Percentiles rank a stretch among this genome's conserved stretches.
These are phyloP conservation scores for Calonectria montana DNA, from an alignment of 2,329 filamentous ascomycete genomes.

Conservation along the genomic window DNA sequence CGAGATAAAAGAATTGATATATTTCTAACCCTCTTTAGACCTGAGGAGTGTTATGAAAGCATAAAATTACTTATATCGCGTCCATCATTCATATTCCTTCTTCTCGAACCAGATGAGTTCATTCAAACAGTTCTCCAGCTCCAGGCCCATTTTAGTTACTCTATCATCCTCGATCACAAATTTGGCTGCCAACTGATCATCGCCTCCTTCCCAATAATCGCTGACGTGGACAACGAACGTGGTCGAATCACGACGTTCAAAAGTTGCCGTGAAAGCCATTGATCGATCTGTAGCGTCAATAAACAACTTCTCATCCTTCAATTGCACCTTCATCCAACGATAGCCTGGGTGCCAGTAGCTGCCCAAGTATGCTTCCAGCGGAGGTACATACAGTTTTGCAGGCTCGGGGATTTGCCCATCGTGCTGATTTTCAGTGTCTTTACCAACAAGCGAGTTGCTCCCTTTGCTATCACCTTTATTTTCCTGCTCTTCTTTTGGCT, in stretches of 20 bases:
- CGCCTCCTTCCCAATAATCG: slow-evolving; percentile 28
- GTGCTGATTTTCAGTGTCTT: too few relatives aligned
- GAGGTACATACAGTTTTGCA: not conserved
- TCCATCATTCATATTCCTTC: not conserved
- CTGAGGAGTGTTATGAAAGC: too few relatives aligned
- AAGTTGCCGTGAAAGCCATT: slow-evolving; percentile 38
- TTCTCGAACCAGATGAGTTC: slow-evolving; percentile 38
- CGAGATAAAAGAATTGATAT: too few relatives aligned
- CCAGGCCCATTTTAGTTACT: slow-evolving; percentile 30
- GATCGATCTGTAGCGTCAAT: slow-evolving; percentile 44
- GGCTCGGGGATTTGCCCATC: not conserved
- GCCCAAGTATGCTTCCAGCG: slow-evolving; percentile 33
- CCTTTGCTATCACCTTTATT: too few relatives aligned
- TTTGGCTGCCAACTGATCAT: slow-evolving; percentile 24
- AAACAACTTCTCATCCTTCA: slow-evolving; percentile 30
- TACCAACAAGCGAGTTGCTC: not conserved
- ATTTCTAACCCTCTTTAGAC: too few relatives aligned
- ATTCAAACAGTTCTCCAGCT: slow-evolving; percentile 28
- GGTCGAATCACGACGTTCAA: slow-evolving; percentile 36
- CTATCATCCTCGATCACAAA: slow-evolving; percentile 32
- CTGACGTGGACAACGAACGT: slow-evolving; percentile 31
- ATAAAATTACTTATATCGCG: too few relatives aligned
- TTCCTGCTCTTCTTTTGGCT: fast-evolving
- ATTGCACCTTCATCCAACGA: slow-evolving; percentile 33
- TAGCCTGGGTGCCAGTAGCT: slow-evolving; percentile 43